These are phyloP conservation scores for Echinosophora koreensis DNA, from an alignment of 306 rosid species.

Conservation along the genomic window DNA sequence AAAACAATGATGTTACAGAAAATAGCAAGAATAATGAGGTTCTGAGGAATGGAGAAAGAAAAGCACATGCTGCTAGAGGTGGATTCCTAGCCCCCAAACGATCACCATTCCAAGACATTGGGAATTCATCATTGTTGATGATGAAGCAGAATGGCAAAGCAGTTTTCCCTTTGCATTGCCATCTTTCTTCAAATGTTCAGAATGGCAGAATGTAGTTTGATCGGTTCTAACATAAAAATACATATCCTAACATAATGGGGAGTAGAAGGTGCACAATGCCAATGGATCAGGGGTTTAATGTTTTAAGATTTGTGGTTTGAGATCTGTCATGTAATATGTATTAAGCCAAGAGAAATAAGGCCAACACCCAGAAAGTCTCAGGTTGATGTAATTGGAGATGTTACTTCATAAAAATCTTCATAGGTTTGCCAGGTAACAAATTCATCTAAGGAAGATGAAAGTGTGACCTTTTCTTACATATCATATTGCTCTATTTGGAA, in stretches of 20 bases:
- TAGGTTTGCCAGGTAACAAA: not conserved
- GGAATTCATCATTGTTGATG: slow-evolving; percentile 57
- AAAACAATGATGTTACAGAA: slow-evolving; percentile 53
- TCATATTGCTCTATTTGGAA: not conserved
- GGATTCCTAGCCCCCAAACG: slow-evolving; percentile 48
- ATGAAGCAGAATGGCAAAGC: slow-evolving; percentile 61
- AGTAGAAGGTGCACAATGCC: not conserved
- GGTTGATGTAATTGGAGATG: not conserved
- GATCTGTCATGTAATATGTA: slow-evolving; percentile 37
- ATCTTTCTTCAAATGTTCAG: slow-evolving; percentile 49
- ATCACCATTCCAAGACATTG: slow-evolving; percentile 69
- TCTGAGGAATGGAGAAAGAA: slow-evolving; percentile 54
- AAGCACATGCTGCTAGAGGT: slow-evolving; percentile 35
- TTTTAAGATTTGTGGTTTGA: slow-evolving; percentile 14
- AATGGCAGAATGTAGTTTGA: not conserved
- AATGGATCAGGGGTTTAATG: slow-evolving; percentile 8
- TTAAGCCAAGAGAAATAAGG: slow-evolving; percentile 17
- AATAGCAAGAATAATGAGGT: slow-evolving; percentile 52
- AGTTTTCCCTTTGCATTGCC: slow-evolving; percentile 57
- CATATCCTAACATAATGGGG: slow-evolving; percentile 25
- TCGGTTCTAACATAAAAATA: slow-evolving; percentile 33
- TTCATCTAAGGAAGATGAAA: not conserved
- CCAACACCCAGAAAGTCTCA: not conserved
- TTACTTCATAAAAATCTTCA: slow-evolving; percentile 13
- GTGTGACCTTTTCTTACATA: not conserved